Percentiles rank a stretch among this genome's conserved stretches.
phyloP scores from a whole-genome alignment of 2,329 filamentous ascomycete genomes.

The Ophiostoma novo-ulmi region DNA sequence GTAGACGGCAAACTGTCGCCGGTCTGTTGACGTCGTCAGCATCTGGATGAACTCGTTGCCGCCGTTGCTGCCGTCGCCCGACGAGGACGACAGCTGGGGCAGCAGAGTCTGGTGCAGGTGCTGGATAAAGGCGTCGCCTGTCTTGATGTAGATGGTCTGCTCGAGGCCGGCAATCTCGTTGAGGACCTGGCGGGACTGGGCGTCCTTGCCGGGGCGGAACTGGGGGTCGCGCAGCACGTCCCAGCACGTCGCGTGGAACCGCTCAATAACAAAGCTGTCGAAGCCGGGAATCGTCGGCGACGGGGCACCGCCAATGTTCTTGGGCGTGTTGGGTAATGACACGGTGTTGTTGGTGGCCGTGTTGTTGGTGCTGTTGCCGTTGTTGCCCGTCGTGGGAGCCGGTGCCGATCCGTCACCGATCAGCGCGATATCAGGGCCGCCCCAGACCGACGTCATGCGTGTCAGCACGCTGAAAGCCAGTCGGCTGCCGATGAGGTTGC shows the following conservation, averaged over 20 bases:
- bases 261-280: conserved; percentile 80
- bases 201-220: conserved; percentile 76
- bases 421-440: conserved; percentile 69
- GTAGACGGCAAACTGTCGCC: conserved; percentile 60
- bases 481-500: conserved; percentile 55
- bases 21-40: conserved; percentile 55
- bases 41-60: conserved; percentile 56
- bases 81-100: conserved; percentile 49
- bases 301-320: conserved; percentile 36
- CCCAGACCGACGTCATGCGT: conserved; percentile 84
- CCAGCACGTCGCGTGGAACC: conserved; percentile 88
- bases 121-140: conserved; percentile 72
- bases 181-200: conserved; percentile 81
- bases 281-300: conserved; percentile 73
- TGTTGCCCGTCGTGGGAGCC: neutral
- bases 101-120: conserved; percentile 62
- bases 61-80: conserved; percentile 16
- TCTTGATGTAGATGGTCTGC: conserved; percentile 85
- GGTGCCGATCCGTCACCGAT: conserved; percentile 48
- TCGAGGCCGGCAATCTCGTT: conserved; percentile 83
- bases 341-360: conserved; percentile 2
- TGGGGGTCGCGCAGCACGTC: conserved; percentile 71
- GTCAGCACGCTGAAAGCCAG: conserved; percentile 78
- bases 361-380: conserved; percentile 10
- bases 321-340: conserved; percentile 3